Evolutionary conservation across 768 basidiomycete genomes (phyloP), one percentile per base, ranked within the genome.

Genomic region (Tylopilus vinaceipallidus): DNA sequence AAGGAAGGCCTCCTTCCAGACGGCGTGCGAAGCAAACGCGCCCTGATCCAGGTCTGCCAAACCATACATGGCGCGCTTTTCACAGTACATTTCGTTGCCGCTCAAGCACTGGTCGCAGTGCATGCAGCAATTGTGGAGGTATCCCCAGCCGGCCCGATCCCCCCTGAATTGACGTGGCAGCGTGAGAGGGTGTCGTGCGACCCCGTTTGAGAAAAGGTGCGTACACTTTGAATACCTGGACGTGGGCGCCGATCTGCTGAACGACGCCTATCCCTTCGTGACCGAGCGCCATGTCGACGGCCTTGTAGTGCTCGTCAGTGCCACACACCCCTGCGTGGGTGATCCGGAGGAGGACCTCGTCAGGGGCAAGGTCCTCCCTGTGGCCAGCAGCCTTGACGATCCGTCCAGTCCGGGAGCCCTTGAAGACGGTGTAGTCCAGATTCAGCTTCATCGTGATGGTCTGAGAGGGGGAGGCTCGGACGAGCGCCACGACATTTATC

Each of bases 221-320:
- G 14, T 62, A 69, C 56, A 60, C 54, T 56, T 69, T 68, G 64
- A 74, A 74, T 9, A 42, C 19, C 37, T 52, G 17, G 22, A 73
- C 73, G 16, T 50, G 45, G 2, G 49, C 26, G 2, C 73, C 72
- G 39, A 73, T 52, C 27, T 62, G 46, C 32, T 72, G 53, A 26
- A 74, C 64, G 22, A 70, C 12, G 5, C 66, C 73, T 2, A 71
- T 48, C 7, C 73, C 73, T 56, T 74, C 73, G 39, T 74, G 73
- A 6, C 73, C 70, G 30, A 74, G 68, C 11, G 72, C 71, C 54
- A 70, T 70, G 41, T 70, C 69, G 6, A 22, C 41, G 11, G 44
- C 13, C 50, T 57, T 63, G 52, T 57, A 66, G 41, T 72, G 73
- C 33, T 65, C 59, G 54, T 75, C 73, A 0, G 73, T 74, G 37